Evolutionary conservation across 1,284 basidiomycete species (phyloP), one percentile per base, ranked within the genome.

Genomic region (Athelia sp.): DNA sequence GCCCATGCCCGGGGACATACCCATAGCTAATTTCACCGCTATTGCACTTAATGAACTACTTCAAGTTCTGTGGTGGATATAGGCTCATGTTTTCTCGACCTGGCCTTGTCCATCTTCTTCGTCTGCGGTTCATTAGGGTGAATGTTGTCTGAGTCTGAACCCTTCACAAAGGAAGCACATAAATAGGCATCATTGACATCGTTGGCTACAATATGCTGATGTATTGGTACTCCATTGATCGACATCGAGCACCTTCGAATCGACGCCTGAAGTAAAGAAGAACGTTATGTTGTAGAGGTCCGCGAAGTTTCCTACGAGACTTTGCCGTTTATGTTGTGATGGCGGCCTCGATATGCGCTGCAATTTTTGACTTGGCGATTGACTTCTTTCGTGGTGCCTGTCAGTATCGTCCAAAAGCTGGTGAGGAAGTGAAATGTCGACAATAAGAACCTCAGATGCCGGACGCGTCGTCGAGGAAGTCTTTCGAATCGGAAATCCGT

Each of bases 241-340:
- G 81, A 36, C 84, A 79, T 64, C 87, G 81, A 40, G 76, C 78
- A 40, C 88, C 88, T 62, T 82, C 86, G 72, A 80, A 90, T 91
- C 88, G 31, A 86, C 77, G 17, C 82, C 81, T 45, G 88, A 84
- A 24, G 74, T 67, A 50, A 76, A 60, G 72, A 89, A 89, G 69
- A 89, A 91, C 11, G 76, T 78, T 40, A 65, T 62, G 62, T 90
- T 90, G 88, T 88, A 91, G 29, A 87, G 70, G 54, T 88, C 81
- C 54, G 90, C 69, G 26, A 90, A 71, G 58, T 88, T 84, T 15
- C 78, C 76, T n/a, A 79, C 66, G 34, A 89, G 69, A 14, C 67
- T 71, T 22, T 84, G 75, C n/a, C 81, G 76, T 58, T 77, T 81
- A 15, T 81, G 77, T 31, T n/a, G n/a, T n/a, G n/a, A n/a, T n/a